Evolutionary conservation across 768 basidiomycete species (phyloP), one percentile per base, ranked within the genome.

Genomic region (Inosperma sp.): DNA sequence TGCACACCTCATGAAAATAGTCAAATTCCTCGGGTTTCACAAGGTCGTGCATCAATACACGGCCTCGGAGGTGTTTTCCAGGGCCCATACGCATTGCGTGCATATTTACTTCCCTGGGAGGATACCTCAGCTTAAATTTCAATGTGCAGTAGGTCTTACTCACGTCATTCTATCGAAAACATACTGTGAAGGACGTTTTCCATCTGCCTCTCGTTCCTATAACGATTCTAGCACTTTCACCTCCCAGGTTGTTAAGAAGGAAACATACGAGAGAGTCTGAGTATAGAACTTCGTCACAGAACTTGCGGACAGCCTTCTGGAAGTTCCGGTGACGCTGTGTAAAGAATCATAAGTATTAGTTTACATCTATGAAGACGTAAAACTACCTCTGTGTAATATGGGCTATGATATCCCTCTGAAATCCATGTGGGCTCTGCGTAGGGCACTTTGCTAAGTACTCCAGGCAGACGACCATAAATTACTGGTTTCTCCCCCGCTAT

Each of bases 71-170:
- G 60, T 97, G 93, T 65, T 93, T 92, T 17, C 92, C 93, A 7
- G 95, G 95, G 17, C 95, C 95, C 71, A 94, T 69, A 25, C 93
- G 82, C 94, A 98, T 96, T 12, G 91, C 87, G 62, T 92, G 86
- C 39, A 96, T 56, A 58, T 91, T 82, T 30, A 81, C 30, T 26
- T 77, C 82, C 19, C 84, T 86, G 42, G 17, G 80, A 81, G 12
- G 56, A 77, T 80, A 12, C 49, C n/a, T 16, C 9, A 7, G 80
- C 34, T 25, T 14, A 22, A 29, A 5, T 12, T 14, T 39, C 21
- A 23, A 23, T 40, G n/a, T 13, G 1, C 4, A 23, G 10, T 25
- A 39, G 30, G 80, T 77, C 60, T 77, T 59, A 56, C 89, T 72
- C 82, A 86, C 84, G 88, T 82, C 89, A 95, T 90, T 64, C 82